phyloP scores from a whole-genome alignment of 2,329 filamentous ascomycete species.

The Ceratocystis harringtonii region DNA sequence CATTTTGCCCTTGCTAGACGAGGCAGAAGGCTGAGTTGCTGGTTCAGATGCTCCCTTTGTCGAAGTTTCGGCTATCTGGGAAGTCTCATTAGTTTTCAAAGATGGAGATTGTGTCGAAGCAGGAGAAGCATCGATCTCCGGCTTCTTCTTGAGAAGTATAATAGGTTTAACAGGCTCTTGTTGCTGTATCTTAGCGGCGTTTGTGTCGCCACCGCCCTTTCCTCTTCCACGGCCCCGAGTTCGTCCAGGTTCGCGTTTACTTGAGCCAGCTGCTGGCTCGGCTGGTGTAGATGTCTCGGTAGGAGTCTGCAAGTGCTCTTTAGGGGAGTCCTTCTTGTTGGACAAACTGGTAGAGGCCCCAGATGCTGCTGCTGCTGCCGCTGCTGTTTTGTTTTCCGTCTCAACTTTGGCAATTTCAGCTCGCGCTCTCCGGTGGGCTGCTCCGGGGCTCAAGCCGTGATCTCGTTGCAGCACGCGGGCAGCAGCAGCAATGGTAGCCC shows the following conservation, averaged over 20 bases:
- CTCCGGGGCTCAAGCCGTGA: constrained; percentile 47
- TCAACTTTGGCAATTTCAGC: constrained; percentile 45
- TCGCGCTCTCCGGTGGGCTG: constrained; percentile 45
- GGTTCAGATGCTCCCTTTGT: constrained; percentile 15
- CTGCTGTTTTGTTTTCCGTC: constrained; percentile 28
- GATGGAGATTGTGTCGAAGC: constrained; percentile 13
- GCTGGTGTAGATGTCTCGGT: constrained; percentile 13
- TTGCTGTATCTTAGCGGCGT: constrained; percentile 19
- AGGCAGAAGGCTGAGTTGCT: constrained; percentile 23
- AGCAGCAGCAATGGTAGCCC: constrained; percentile 46
- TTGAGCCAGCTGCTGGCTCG: constrained; percentile 3
- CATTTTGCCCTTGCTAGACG: constrained; percentile 21
- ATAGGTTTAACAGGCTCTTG: constrained; percentile 24
- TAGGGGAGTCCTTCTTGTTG: constrained; percentile 3
- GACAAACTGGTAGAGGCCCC: constrained; percentile 2
- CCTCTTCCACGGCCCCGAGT: constrained; percentile 22
- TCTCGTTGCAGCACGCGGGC: constrained; percentile 52
- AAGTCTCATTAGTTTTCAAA: constrained; percentile 18
- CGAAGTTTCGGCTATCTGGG: constrained; percentile 21
- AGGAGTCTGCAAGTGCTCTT: neutral
- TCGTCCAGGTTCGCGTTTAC: constrained; percentile 10
- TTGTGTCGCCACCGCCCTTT: constrained; percentile 27
- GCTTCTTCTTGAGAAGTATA: constrained; percentile 31
- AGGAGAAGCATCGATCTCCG: constrained; percentile 19
- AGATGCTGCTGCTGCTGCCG: too few relatives aligned